Percentiles rank a stretch among this genome's conserved stretches.
phyloP scores from a whole-genome alignment of 2,329 filamentous ascomycete species.

The Fusarium pininemorale region DNA sequence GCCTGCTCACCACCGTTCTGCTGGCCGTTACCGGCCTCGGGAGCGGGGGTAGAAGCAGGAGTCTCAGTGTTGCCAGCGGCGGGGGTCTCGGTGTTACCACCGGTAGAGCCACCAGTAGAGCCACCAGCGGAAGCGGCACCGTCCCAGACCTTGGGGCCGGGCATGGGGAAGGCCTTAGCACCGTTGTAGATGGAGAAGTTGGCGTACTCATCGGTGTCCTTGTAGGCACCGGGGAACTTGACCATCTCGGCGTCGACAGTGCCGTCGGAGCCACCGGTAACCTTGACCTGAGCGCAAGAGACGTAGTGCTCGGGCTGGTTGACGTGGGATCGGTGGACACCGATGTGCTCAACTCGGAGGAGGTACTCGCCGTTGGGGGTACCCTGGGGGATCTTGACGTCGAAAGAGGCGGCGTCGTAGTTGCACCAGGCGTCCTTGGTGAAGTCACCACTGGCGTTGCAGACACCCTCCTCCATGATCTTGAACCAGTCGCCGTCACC shows the following conservation, averaged over 20 bases:
- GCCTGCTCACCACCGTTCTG: neutral
- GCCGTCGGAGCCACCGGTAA: conserved; percentile 10
- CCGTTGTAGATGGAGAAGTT: conserved; percentile 25
- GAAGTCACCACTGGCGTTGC: conserved; percentile 17
- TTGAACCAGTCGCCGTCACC: conserved; percentile 17
- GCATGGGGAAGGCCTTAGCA: conserved; percentile 17
- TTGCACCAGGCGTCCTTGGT: conserved; percentile 27
- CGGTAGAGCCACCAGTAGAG: neutral
- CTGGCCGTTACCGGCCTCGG: neutral
- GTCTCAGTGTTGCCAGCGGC: neutral
- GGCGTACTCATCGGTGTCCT: conserved; percentile 8
- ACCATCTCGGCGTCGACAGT: conserved; percentile 18
- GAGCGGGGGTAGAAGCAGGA: neutral
- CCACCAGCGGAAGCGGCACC: neutral
- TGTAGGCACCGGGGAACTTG: conserved; percentile 25
- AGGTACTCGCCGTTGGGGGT: conserved; percentile 18
- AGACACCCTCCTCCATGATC: conserved; percentile 25
- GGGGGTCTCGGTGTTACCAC: neutral
- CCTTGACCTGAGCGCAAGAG: conserved; percentile 18
- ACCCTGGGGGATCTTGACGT: conserved; percentile 18
- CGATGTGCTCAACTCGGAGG: conserved; percentile 24
- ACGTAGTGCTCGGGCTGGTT: conserved; percentile 25
- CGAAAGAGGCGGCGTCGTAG: conserved; percentile 7
- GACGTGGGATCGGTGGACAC: conserved; percentile 15
- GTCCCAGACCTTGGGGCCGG: conserved; percentile 13